Conservation (phyloP, 2,329 filamentous ascomycete species). For the Colletotrichum lupini region DNA sequence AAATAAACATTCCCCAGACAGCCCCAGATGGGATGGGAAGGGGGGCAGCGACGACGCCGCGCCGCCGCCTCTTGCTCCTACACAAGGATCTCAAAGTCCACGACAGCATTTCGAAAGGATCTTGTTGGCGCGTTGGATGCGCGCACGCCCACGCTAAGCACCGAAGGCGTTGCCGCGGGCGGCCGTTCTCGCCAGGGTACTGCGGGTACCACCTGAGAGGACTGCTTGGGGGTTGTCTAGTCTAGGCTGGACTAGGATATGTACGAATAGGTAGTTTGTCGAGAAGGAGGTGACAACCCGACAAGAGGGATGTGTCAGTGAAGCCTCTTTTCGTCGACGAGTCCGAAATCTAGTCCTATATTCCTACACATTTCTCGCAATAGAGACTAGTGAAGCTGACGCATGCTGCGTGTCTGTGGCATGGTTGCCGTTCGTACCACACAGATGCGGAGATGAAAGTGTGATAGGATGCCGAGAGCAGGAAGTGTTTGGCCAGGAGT, state of each 20-base stretch:
- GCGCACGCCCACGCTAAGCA: neutral
- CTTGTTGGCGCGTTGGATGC: neutral
- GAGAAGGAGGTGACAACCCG: neutral
- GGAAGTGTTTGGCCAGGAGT: neutral
- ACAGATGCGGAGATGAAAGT: neutral
- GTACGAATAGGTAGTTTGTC: neutral
- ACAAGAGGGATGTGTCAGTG: neutral
- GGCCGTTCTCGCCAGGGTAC: neutral
- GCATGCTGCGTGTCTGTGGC: neutral
- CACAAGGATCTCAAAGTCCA: neutral
- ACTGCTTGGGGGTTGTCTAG: neutral
- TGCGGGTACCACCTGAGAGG: neutral
- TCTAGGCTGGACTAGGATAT: neutral
- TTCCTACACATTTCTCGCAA: neutral
- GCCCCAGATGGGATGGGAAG: neutral
- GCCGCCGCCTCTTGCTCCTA: neutral
- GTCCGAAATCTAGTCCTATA: neutral
- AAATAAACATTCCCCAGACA: constrained; percentile 14
- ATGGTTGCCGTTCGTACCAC: neutral
- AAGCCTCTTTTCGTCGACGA: neutral
- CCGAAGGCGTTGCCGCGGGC: neutral
- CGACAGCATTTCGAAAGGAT: neutral
- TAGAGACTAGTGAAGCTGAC: neutral
- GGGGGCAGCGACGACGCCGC: neutral
- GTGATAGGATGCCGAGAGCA: neutral